Conservation (phyloP, 208 protist species). For the Trypanosoma rangeli region DNA sequence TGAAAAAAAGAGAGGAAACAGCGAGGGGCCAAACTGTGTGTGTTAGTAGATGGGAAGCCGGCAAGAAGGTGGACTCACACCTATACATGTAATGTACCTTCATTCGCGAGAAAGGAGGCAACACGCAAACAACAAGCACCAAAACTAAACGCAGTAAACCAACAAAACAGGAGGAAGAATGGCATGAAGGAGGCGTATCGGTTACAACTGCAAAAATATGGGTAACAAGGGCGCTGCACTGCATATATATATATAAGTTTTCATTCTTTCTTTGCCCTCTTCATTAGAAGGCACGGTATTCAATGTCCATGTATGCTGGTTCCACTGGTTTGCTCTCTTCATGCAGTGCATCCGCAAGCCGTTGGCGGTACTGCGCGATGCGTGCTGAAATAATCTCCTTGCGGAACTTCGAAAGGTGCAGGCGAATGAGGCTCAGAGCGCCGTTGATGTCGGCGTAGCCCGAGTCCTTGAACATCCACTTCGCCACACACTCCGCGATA, state of each 20-base stretch:
- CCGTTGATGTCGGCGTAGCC: conserved; percentile 78
- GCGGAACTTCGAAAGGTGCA: conserved; percentile 75
- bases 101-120: too few species aligned
- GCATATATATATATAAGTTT: too few species aligned
- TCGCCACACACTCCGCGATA: conserved; percentile 74
- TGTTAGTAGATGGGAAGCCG: too few species aligned
- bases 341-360: conserved; percentile 30
- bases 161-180: background rate
- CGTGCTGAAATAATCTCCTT: conserved; percentile 48
- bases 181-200: too few species aligned
- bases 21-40: background rate
- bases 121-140: background rate
- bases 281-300: conserved; percentile 70
- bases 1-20: conserved; percentile 30
- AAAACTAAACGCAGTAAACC: background rate
- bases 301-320: conserved; percentile 49
- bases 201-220: background rate
- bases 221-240: background rate
- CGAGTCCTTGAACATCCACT: conserved; percentile 91
- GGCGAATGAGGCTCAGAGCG: conserved; percentile 68
- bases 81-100: too few species aligned
- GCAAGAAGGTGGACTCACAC: too few species aligned
- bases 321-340: conserved; percentile 30
- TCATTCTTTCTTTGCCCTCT: conserved; percentile 6
- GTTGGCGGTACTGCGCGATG: conserved; percentile 41